Percentiles rank a stretch among this genome's conserved stretches.
Evolutionary conservation across 2,329 filamentous ascomycete genomes (phyloP).

Genomic region (Lomentospora prolificans): DNA sequence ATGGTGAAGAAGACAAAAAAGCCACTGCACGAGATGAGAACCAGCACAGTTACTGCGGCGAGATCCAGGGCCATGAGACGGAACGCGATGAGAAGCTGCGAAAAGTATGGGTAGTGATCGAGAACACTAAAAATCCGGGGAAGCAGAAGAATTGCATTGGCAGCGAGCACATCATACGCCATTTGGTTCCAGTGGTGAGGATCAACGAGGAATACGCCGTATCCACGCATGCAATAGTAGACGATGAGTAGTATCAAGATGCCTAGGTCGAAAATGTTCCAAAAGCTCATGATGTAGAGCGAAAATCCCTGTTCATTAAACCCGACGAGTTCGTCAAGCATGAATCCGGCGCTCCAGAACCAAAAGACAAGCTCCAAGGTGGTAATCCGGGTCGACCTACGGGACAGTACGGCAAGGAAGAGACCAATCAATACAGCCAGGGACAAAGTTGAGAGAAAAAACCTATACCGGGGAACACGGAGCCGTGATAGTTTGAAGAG

Average conservation of each 20-base stretch:
- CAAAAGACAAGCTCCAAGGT: constrained; percentile 82
- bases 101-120: constrained; percentile 94
- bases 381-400: constrained; percentile 72
- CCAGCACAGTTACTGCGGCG: constrained; percentile 72
- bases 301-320: constrained; percentile 97
- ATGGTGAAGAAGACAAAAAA: constrained; percentile 93
- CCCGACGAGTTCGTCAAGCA: constrained; percentile 90
- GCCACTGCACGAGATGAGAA: constrained; percentile 80
- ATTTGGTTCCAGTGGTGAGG: constrained; percentile 66
- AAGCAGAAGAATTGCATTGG: constrained; percentile 80
- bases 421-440: constrained; percentile 76
- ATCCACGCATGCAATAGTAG: constrained; percentile 84
- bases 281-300: constrained; percentile 94
- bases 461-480: constrained; percentile 82
- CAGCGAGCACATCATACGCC: constrained; percentile 89
- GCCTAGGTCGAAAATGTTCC: constrained; percentile 91
- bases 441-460: constrained; percentile 80
- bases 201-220: constrained; percentile 75
- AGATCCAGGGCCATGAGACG: constrained; percentile 88
- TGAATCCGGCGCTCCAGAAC: constrained; percentile 96
- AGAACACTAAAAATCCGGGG: constrained; percentile 87
- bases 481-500: constrained; percentile 85
- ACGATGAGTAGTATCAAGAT: constrained; percentile 77
- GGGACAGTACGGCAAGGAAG: constrained; percentile 71
- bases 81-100: constrained; percentile 86